Evolutionary conservation across 306 rosid species (phyloP).

Genomic region (Begonia masoniana): DNA sequence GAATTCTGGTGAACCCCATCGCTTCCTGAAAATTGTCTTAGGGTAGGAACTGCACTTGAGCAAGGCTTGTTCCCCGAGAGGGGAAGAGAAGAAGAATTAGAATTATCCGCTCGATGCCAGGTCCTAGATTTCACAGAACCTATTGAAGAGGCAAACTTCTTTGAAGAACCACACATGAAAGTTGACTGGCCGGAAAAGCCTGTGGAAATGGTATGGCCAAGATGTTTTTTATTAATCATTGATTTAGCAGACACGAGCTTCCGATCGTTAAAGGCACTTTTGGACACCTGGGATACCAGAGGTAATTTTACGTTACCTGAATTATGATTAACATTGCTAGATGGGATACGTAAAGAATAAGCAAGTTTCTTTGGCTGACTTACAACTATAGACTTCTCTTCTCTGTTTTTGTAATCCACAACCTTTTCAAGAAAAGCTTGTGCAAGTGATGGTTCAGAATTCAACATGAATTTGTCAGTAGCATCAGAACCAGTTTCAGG

Average conservation of each 20-base stretch:
- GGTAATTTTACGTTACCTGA: slow-evolving; percentile 15
- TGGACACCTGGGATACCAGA: slow-evolving; percentile 29
- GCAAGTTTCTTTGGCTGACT: slow-evolving; percentile 20
- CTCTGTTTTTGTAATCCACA: slow-evolving; percentile 23
- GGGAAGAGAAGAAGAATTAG: slow-evolving; percentile 23
- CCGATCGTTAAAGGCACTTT: slow-evolving; percentile 22
- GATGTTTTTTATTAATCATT: slow-evolving; percentile 32
- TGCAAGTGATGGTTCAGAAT: slow-evolving; percentile 12
- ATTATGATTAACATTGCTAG: slow-evolving; percentile 13
- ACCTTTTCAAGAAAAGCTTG: slow-evolving; percentile 20
- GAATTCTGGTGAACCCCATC: slow-evolving; percentile 50
- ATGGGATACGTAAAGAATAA: slow-evolving; percentile 16
- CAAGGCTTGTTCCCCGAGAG: slow-evolving; percentile 25
- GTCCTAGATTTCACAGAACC: slow-evolving; percentile 43
- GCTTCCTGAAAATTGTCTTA: slow-evolving; percentile 29
- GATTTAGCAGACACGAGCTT: slow-evolving; percentile 16
- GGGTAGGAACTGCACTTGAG: slow-evolving; percentile 27
- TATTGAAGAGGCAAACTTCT: slow-evolving; percentile 32
- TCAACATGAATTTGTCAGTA: slow-evolving; percentile 16
- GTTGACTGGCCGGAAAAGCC: slow-evolving; percentile 22
- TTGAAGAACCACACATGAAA: slow-evolving; percentile 20
- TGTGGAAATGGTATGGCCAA: slow-evolving; percentile 17
- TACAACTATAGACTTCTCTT: slow-evolving; percentile 22
- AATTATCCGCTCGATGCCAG: slow-evolving; percentile 47
- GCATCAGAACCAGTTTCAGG: slow-evolving; percentile 29